Evolutionary conservation across 2,329 filamentous ascomycete species (phyloP).

Genomic region (Colletotrichum sp.): DNA sequence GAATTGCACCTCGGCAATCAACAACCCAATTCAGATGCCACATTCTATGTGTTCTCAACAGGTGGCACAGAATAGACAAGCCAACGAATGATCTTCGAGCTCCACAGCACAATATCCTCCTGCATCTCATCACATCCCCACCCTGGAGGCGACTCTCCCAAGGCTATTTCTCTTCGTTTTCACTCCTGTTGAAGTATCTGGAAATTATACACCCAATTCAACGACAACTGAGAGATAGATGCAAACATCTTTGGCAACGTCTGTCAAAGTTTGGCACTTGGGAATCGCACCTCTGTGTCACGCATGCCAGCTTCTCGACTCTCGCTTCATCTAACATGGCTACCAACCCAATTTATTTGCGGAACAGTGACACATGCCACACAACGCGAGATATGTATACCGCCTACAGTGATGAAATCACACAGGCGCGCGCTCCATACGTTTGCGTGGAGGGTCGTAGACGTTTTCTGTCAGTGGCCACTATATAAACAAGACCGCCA

Average conservation of each 20-base stretch:
- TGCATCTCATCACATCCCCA: too few species aligned
- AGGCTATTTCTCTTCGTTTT: too few species aligned
- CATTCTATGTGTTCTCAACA: too few species aligned
- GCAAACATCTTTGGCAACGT: accelerated
- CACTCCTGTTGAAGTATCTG: too few species aligned
- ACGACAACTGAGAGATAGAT: not conserved
- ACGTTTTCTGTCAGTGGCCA: not conserved
- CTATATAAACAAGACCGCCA: not conserved
- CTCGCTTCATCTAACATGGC: not conserved
- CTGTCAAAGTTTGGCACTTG: not conserved
- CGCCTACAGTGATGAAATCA: not conserved
- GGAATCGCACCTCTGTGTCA: not conserved
- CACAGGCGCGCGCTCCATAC: accelerated
- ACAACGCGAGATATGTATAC: not conserved
- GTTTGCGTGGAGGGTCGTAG: not conserved
- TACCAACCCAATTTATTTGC: not conserved
- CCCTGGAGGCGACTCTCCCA: too few species aligned
- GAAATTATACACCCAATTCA: accelerated
- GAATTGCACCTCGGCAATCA: not conserved
- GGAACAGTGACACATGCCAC: not conserved
- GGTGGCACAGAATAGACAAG: too few species aligned
- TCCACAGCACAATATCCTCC: too few species aligned
- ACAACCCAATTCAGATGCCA: too few species aligned
- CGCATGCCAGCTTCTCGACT: not conserved
- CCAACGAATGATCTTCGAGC: too few species aligned